Conservation (phyloP, 148 eudicot species). For the Chenopodium suecicum region DNA sequence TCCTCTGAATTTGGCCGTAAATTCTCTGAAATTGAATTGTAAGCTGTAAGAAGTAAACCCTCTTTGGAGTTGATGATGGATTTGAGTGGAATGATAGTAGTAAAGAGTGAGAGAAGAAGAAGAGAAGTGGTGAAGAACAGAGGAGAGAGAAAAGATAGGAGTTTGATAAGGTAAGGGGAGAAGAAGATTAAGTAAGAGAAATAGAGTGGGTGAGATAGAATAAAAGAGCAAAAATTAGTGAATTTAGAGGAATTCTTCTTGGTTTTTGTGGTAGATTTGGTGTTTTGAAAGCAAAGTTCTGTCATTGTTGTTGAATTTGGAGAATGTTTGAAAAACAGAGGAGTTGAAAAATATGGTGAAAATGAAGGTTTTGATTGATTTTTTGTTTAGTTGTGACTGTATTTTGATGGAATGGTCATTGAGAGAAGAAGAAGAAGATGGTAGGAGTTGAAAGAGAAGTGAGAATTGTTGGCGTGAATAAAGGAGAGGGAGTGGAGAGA, state of each 20-base stretch:
- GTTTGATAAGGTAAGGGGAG: conserved; percentile 74
- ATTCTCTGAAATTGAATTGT: conserved; percentile 33
- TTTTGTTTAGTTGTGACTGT: not conserved
- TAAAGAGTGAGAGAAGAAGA: conserved; percentile 41
- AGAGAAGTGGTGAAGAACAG: conserved; percentile 61
- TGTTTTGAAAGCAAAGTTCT: conserved; percentile 38
- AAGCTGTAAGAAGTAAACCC: conserved; percentile 31
- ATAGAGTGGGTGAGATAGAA: conserved; percentile 62
- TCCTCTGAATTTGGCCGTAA: conserved; percentile 18
- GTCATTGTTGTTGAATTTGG: conserved; percentile 34
- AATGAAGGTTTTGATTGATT: not conserved
- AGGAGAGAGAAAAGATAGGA: conserved; percentile 71
- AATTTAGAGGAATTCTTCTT: conserved; percentile 35
- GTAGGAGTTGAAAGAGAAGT: conserved; percentile 27
- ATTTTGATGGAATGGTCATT: not conserved
- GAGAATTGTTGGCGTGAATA: conserved; percentile 65
- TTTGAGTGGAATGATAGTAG: conserved; percentile 28
- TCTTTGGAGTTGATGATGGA: conserved; percentile 24
- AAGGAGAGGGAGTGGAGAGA: conserved; percentile 39
- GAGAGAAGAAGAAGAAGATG: conserved; percentile 26
- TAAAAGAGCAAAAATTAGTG: conserved; percentile 27
- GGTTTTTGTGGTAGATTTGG: not conserved
- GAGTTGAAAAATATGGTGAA: not conserved
- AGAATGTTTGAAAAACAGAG: conserved; percentile 11
- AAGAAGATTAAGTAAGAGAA: conserved; percentile 71